Conservation (phyloP, 2,329 filamentous ascomycete genomes). For the Monilinia polystroma region DNA sequence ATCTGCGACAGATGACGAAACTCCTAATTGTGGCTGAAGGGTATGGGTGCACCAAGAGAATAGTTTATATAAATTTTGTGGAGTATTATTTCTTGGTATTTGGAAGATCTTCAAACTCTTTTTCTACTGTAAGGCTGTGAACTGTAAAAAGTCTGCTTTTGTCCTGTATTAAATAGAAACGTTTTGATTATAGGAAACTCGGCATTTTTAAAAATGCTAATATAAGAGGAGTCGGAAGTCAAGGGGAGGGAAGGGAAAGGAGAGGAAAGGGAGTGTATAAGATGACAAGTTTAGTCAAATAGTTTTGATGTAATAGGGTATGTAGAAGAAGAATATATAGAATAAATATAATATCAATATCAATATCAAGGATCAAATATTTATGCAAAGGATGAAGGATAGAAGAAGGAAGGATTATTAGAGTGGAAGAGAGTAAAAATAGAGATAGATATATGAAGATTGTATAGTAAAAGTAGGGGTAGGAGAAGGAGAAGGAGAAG, state of each 20-base stretch:
- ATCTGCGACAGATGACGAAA: constrained; percentile 15
- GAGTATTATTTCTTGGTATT: constrained; percentile 16
- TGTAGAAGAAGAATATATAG: neutral
- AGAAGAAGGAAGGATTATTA: no score
- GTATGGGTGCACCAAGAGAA: constrained; percentile 4
- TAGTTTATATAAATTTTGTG: constrained; percentile 2
- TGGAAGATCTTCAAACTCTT: constrained; percentile 18
- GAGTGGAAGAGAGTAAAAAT: no score
- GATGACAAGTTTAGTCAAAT: neutral
- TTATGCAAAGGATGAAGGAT: no score
- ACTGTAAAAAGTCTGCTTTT: neutral
- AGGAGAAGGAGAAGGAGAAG: no score
- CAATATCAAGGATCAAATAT: no score
- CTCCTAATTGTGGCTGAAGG: constrained; percentile 10
- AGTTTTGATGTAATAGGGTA: neutral
- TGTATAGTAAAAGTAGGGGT: no score
- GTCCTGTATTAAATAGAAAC: constrained; percentile 7
- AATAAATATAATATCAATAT: neutral
- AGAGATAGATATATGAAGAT: no score
- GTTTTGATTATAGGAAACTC: no score
- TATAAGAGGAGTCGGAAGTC: neutral
- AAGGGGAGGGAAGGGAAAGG: neutral
- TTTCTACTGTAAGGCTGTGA: constrained; percentile 15
- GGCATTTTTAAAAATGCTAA: neutral
- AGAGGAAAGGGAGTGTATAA: neutral